Evolutionary conservation across 2,329 filamentous ascomycete species (phyloP).

Genomic region (Rhexocercosporidium sp.): DNA sequence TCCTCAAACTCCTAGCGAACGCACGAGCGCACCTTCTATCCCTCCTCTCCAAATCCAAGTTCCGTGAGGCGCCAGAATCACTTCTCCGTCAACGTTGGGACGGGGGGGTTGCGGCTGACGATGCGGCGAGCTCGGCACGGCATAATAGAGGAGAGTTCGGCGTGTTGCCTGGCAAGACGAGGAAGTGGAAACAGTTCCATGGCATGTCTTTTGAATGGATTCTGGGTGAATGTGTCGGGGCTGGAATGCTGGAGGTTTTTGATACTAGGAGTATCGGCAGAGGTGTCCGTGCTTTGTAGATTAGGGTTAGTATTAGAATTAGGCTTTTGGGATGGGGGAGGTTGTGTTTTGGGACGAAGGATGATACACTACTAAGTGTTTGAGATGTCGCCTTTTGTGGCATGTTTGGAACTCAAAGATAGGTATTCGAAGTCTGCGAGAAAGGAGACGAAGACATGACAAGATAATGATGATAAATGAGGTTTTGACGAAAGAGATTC

Average conservation of each 20-base stretch:
- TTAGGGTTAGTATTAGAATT: slow-evolving; percentile 6
- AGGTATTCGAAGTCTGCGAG: neutral
- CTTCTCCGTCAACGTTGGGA: slow-evolving; percentile 73
- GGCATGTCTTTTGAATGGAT: slow-evolving; percentile 75
- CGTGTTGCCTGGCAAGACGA: slow-evolving; percentile 64
- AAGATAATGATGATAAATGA: neutral
- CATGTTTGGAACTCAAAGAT: neutral
- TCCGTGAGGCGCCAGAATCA: slow-evolving; percentile 66
- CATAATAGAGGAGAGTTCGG: slow-evolving; percentile 62
- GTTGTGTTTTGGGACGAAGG: slow-evolving; percentile 12
- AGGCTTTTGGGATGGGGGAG: slow-evolving; percentile 5
- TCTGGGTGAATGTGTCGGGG: slow-evolving; percentile 71
- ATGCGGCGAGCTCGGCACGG: slow-evolving; percentile 53
- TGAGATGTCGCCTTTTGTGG: neutral
- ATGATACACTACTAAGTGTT: slow-evolving; percentile 6
- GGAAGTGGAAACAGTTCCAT: slow-evolving; percentile 73
- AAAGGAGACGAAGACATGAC: neutral
- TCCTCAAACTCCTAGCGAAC: slow-evolving; percentile 67
- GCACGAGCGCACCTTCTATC: slow-evolving; percentile 66
- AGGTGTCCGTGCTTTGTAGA: slow-evolving; percentile 56
- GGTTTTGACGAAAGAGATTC: neutral
- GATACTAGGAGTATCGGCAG: slow-evolving; percentile 76
- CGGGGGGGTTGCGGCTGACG: slow-evolving; percentile 60
- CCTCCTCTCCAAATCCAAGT: slow-evolving; percentile 62
- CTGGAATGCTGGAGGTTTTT: slow-evolving; percentile 75